Base-by-base conservation (phyloP, 2,329 filamentous ascomycete species). In the Monilinia laxa region DNA sequence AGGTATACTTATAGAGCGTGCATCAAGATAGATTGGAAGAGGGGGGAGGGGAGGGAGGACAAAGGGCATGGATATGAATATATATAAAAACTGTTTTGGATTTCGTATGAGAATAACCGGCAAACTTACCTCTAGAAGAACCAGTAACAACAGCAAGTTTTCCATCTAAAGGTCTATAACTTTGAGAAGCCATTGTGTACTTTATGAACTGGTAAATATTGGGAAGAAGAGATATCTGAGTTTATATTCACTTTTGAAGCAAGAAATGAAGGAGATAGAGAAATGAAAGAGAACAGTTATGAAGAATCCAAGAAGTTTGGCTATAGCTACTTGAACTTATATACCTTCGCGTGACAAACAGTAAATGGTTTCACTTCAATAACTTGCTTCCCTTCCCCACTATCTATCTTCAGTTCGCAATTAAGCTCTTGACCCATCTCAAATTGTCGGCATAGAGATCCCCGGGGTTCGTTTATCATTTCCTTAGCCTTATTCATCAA, bases 91-190 rank as follows among this genome's bases (percentile, higher is more conserved):
- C 18, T 28, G 14, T 10, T 18, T 23, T 16, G 52, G 51, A 9
- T 64, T 59, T 52, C 10, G 18, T 20, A 51, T 25, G 14, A 51
- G 0, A 18, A 20, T 7, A 25, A 60, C 14, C 16, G 7, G 25
- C 16, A 38, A 53, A 67, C 73, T 69, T 81, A 91, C 91, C 90
- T 81, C 92, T 81, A 67, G 91, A 92, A 68, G 87, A 90, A 66
- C 92, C 92, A 1, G 92, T 95, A 57, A 95, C 83, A 71, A 96
- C 88, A 64, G 86, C 91, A 62, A 93, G 82, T 77, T 93, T 93
- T 72, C 90, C 90, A 75, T 91, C 87, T n/a, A 90, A 80, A 40
- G 74, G 69, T 52, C 74, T 65, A 56, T 72, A 73, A 18, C 68
- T 68, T 53, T 31, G 62, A 62, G 65, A 64, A 54, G 68, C 71